These are phyloP conservation scores for Achlya hypogyna DNA, from an alignment of 352 stramenopile species.

Conservation along the genomic window DNA sequence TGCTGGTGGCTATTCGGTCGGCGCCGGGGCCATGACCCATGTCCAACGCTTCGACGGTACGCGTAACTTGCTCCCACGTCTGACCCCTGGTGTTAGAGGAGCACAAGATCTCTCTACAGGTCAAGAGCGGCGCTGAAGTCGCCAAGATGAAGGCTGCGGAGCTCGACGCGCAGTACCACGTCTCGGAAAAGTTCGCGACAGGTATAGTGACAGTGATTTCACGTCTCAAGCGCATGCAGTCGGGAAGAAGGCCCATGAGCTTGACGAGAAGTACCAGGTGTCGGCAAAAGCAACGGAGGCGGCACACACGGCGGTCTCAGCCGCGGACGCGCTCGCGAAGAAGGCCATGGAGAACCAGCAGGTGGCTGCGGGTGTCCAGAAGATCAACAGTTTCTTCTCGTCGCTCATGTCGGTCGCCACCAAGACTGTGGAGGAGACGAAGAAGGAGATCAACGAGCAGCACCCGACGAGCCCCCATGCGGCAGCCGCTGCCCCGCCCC, in stretches of 20 bases:
- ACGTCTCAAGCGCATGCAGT: not conserved
- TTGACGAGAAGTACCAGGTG: conserved; percentile 12
- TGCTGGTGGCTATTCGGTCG: not conserved
- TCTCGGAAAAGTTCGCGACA: conserved; percentile 10
- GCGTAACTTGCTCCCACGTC: not conserved
- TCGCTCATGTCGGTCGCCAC: not conserved
- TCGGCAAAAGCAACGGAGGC: conserved; percentile 1
- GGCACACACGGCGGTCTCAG: not conserved
- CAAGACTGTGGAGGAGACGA: not conserved
- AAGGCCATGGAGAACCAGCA: conserved; percentile 2
- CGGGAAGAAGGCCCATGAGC: not conserved
- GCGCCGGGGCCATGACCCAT: not conserved
- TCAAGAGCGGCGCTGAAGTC: conserved; percentile 12
- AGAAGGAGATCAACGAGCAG: conserved; percentile 6
- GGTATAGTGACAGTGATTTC: not conserved
- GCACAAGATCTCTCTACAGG: conserved; percentile 11
- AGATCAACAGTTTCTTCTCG: conserved; percentile 10
- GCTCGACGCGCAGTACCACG: conserved; percentile 8
- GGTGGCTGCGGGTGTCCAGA: conserved; percentile 8
- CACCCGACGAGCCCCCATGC: not conserved
- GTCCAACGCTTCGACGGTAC: conserved; percentile 11
- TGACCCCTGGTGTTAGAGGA: not conserved
- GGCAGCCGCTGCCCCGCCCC: no score
- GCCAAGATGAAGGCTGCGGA: conserved; percentile 8
- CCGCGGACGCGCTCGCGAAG: not conserved